Evolutionary conservation across 768 basidiomycete species (phyloP).

Genomic region (Tulasnella sp.): DNA sequence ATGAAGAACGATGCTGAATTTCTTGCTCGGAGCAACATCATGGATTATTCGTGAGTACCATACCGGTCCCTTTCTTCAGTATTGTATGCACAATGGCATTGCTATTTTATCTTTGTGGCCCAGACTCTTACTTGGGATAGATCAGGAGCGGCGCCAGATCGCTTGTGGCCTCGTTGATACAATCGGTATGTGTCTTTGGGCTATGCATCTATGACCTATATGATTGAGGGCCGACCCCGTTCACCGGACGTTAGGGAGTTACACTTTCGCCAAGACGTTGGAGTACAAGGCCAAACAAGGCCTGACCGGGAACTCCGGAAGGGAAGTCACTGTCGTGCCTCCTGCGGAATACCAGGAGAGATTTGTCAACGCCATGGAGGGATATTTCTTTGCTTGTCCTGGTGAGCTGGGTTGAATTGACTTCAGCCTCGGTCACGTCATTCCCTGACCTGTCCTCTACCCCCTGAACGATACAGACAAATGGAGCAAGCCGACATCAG

Average conservation of each 20-base stretch:
- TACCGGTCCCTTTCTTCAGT: no score
- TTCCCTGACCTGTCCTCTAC: no score
- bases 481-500: slow-evolving; percentile 7
- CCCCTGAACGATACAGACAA: no score
- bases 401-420: slow-evolving; percentile 34
- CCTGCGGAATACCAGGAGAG: slow-evolving; percentile 71
- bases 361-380: slow-evolving; percentile 58
- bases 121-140: slow-evolving; percentile 64
- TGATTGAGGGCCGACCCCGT: neutral
- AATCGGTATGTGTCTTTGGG: slow-evolving; percentile 39
- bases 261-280: slow-evolving; percentile 75
- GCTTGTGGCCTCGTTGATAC: slow-evolving; percentile 76
- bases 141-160: slow-evolving; percentile 54
- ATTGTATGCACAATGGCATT: neutral
- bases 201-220: neutral
- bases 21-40: slow-evolving; percentile 63
- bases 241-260: slow-evolving; percentile 62
- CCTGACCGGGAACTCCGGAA: slow-evolving; percentile 43
- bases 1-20: slow-evolving; percentile 63
- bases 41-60: slow-evolving; percentile 67
- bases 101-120: neutral
- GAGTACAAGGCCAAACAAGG: slow-evolving; percentile 80
- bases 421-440: no score
- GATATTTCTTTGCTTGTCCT: slow-evolving; percentile 69
- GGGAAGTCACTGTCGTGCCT: slow-evolving; percentile 71